A percentile compares a stretch with the other conserved stretches of the same genome.
phyloP scores from a whole-genome alignment of 331 rosid genomes.

The Rhamnella rubrinervis region DNA sequence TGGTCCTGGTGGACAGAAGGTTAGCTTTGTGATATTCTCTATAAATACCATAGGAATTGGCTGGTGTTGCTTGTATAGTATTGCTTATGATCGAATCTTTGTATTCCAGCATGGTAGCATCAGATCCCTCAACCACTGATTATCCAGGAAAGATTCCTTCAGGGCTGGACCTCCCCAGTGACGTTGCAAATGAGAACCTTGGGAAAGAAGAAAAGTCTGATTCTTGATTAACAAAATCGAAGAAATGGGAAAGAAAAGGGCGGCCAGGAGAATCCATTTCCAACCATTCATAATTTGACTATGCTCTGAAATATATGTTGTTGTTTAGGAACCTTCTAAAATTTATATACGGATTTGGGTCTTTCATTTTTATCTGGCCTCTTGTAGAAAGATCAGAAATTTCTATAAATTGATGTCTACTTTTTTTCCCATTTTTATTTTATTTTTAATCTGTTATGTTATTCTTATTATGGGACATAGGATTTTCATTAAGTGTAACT shows the following conservation, averaged over 20 bases:
- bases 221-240: background rate
- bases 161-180: slow-evolving; percentile 34
- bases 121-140: slow-evolving; percentile 32
- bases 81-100: background rate
- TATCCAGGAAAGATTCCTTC: slow-evolving; percentile 41
- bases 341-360: background rate
- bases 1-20: slow-evolving; percentile 43
- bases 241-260: slow-evolving; percentile 6
- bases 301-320: background rate
- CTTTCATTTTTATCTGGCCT: background rate
- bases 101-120: slow-evolving; percentile 33
- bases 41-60: background rate
- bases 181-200: slow-evolving; percentile 7
- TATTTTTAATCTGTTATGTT: background rate
- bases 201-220: slow-evolving; percentile 27
- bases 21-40: slow-evolving; percentile 20
- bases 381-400: background rate
- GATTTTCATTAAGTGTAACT: background rate
- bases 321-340: background rate
- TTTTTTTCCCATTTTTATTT: too few relatives aligned
- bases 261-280: background rate
- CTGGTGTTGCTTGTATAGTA: background rate
- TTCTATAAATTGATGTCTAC: too few relatives aligned
- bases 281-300: background rate
- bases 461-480: background rate